Evolutionary conservation across 495 filamentous ascomycete species (phyloP).

Genomic region (Symbiotaphrina buchneri): DNA sequence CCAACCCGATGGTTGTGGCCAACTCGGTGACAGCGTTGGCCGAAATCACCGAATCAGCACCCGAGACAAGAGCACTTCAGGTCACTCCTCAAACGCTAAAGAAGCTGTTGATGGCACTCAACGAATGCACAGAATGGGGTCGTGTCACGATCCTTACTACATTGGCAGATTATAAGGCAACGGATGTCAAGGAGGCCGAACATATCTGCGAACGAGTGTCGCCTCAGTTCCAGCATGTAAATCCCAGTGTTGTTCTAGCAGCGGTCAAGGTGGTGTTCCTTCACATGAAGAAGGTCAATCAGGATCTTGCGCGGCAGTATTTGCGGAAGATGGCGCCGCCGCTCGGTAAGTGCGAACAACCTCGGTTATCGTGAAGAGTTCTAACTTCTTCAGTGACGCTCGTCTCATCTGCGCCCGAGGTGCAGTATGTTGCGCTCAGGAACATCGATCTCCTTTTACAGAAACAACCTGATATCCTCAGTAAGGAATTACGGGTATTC

Average conservation of each 20-base stretch:
- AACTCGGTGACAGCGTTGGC: slow-evolving; percentile 86
- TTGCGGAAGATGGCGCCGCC: slow-evolving; percentile 97
- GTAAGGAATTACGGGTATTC: slow-evolving; percentile 93
- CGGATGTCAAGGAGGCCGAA: slow-evolving; percentile 85
- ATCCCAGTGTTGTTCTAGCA: slow-evolving; percentile 85
- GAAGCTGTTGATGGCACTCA: slow-evolving; percentile 89
- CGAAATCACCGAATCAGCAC: slow-evolving; percentile 77
- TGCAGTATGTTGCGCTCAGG: slow-evolving; percentile 88
- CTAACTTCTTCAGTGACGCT: slow-evolving; percentile 46
- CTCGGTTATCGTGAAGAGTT: neutral
- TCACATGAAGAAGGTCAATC: slow-evolving; percentile 71
- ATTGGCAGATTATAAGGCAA: slow-evolving; percentile 65
- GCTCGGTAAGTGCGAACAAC: slow-evolving; percentile 33
- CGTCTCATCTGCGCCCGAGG: slow-evolving; percentile 85
- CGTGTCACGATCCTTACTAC: slow-evolving; percentile 82
- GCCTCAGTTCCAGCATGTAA: slow-evolving; percentile 97
- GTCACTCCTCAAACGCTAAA: slow-evolving; percentile 67
- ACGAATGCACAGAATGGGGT: slow-evolving; percentile 99
- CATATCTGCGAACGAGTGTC: slow-evolving; percentile 94
- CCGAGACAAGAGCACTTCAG: slow-evolving; percentile 69
- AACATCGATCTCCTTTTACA: slow-evolving; percentile 94
- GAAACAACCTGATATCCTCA: slow-evolving; percentile 86
- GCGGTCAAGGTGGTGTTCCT: slow-evolving; percentile 96
- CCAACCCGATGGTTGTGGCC: slow-evolving; percentile 97
- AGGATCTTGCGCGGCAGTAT: slow-evolving; percentile 60